Evolutionary conservation across 2,329 filamentous ascomycete species (phyloP), one percentile per base, ranked within the genome.

Genomic region (Neoarthrinium moseri): DNA sequence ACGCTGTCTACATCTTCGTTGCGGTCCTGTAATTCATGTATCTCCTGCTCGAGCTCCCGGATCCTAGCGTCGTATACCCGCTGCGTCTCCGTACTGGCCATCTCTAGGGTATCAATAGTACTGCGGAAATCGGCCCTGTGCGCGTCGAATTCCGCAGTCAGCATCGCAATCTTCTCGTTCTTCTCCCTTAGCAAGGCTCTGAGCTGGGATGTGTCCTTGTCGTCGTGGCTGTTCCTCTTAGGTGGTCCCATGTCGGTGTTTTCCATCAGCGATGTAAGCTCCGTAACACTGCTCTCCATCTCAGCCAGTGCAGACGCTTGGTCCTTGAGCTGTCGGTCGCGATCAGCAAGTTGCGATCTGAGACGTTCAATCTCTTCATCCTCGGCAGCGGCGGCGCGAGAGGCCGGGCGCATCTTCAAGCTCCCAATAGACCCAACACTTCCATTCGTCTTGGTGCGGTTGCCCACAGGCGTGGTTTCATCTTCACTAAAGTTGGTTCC

Each of bases 51-150:
- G 32, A 99, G 70, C 58, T 91, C 89, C 58, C 91, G 87, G 50
- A 97, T 89, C 68, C 89, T 88, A 66, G 90, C 87, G 64, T 99
- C 94, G 63, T 99, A 99, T 12, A 99, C 92, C 21, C 92, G 81
- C 68, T 96, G 88, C 0, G 94, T 99, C 70, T 99, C 94, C 0
- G 91, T 88, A 61, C 91, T 95, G 3, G 94, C 95, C 72, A 97
- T 81, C 66, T 99, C 94, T 41, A 99, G 75, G 0, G 92, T 96
- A 68, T 99, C 94, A 51, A 99, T 94, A 15, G 94, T 99, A 65
- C 89, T 96, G 55, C 94, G 79, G 69, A 99, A 99, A 66, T 99
- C 94, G 15, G 94, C 92, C 48, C 94, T 81, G 63, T 99, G 92
- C 8, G 87, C 83, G 62, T 99, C 94, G 58, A 99, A 99, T 62